These are phyloP conservation scores for Mycena epipterygia DNA, from an alignment of 768 basidiomycete species.

Conservation along the genomic window DNA sequence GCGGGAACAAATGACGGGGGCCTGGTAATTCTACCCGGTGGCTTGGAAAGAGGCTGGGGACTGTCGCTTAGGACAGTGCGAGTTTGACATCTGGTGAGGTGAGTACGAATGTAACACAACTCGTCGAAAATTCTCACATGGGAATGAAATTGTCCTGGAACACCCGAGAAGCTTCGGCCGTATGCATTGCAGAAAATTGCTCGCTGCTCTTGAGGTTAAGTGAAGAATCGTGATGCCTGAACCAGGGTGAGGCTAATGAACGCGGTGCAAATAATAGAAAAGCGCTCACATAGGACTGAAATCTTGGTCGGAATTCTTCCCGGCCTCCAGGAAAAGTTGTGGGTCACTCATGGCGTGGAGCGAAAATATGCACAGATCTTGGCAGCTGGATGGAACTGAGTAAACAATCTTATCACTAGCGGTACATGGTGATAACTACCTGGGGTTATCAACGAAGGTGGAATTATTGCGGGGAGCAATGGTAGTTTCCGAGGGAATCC, in stretches of 20 bases:
- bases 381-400: background rate
- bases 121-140: background rate
- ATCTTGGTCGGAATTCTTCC: too few species aligned
- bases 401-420: background rate
- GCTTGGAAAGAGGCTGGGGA: background rate
- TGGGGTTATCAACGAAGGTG: background rate
- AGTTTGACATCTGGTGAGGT: background rate
- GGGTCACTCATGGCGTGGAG: too few species aligned
- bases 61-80: background rate
- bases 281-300: background rate
- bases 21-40: too few species aligned
- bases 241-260: too few species aligned
- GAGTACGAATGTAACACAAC: background rate
- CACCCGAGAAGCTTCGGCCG: too few species aligned
- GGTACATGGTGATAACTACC: background rate
- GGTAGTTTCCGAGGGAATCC: background rate
- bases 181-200: too few species aligned
- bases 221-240: background rate
- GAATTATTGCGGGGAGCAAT: background rate
- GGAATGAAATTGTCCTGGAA: conserved; percentile 6
- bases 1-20: too few species aligned
- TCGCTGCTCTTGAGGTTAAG: too few species aligned
- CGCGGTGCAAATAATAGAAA: background rate
- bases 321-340: too few species aligned
- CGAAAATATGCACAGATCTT: background rate